A percentile compares a stretch with the other conserved stretches of the same genome.
Evolutionary conservation across 192 early-diverging fungal genomes (phyloP).

Genomic region (Podila epicladia): DNA sequence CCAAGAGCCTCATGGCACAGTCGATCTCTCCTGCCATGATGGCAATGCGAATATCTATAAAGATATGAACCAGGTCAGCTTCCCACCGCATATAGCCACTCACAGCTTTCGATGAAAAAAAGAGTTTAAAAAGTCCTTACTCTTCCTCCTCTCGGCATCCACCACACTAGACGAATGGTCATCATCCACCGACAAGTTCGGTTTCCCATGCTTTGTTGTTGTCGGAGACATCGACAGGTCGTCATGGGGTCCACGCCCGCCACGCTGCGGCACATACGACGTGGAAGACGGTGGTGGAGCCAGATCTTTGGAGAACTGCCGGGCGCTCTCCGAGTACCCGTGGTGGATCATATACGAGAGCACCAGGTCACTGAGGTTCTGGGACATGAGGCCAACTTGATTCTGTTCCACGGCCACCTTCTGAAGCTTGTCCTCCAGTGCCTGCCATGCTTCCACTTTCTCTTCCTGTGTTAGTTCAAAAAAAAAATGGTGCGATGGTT

Average conservation of each 20-base stretch:
- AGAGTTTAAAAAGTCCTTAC: conserved; percentile 1
- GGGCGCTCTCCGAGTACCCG: conserved; percentile 83
- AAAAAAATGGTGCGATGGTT: too few species aligned
- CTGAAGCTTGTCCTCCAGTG: conserved; percentile 32
- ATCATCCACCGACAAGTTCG: not conserved
- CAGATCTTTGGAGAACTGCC: conserved; percentile 63
- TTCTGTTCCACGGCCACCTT: conserved; percentile 11
- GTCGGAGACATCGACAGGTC: not conserved
- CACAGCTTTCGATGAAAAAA: not conserved
- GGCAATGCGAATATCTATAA: conserved; percentile 53
- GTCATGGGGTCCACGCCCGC: not conserved
- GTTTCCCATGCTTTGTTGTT: not conserved
- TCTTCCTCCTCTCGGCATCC: conserved; percentile 40
- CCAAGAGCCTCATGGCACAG: conserved; percentile 70
- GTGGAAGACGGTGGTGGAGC: conserved; percentile 2
- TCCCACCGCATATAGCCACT: not conserved
- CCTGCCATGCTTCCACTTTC: conserved; percentile 55
- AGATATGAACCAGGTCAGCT: not conserved
- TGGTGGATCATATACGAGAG: conserved; percentile 85
- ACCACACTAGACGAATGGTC: not conserved
- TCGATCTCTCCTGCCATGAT: conserved; percentile 83
- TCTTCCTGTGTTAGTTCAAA: conserved; percentile 36
- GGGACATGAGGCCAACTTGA: conserved; percentile 25
- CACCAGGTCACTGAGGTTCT: conserved; percentile 71
- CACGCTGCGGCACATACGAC: conserved; percentile 1